These are phyloP conservation scores for Abrus precatorius DNA, from an alignment of 306 rosid species.

Conservation along the genomic window DNA sequence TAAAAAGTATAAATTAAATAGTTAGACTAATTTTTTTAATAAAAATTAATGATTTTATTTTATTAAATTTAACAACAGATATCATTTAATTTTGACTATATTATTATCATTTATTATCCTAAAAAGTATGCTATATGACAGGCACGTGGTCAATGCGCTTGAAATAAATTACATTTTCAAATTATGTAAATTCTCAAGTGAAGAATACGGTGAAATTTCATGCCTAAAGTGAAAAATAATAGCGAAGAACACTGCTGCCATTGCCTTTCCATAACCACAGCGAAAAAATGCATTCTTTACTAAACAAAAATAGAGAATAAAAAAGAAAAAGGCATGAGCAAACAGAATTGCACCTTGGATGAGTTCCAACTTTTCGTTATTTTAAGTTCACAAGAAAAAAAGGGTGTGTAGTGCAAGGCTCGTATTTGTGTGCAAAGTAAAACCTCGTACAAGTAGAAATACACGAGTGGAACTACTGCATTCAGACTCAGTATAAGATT, in stretches of 20 bases:
- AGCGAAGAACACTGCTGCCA: conserved; percentile 6
- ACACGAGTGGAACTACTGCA: conserved; percentile 49
- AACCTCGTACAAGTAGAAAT: conserved; percentile 47
- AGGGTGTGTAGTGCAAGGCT: conserved; percentile 39
- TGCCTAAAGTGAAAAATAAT: not conserved
- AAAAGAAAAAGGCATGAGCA: not conserved
- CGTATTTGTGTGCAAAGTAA: conserved; percentile 43
- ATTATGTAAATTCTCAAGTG: no score
- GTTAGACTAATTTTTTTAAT: no score
- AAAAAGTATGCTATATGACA: no score
- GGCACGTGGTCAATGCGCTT: no score
- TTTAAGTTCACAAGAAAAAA: conserved; percentile 47
- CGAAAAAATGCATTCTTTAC: not conserved
- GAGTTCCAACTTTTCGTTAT: conserved; percentile 48
- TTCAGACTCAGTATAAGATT: conserved; percentile 49
- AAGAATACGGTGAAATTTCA: no score
- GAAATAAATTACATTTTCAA: no score
- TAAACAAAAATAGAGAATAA: not conserved
- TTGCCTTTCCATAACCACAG: not conserved
- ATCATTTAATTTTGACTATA: no score
- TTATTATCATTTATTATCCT: no score
- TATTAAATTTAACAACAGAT: no score
- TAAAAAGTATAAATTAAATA: no score
- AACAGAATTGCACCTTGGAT: conserved; percentile 1
- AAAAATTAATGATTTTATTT: no score